A percentile compares a stretch with the other conserved stretches of the same genome.
Conservation (phyloP, 1,284 basidiomycete genomes). For the Anthracocystis setariae region DNA sequence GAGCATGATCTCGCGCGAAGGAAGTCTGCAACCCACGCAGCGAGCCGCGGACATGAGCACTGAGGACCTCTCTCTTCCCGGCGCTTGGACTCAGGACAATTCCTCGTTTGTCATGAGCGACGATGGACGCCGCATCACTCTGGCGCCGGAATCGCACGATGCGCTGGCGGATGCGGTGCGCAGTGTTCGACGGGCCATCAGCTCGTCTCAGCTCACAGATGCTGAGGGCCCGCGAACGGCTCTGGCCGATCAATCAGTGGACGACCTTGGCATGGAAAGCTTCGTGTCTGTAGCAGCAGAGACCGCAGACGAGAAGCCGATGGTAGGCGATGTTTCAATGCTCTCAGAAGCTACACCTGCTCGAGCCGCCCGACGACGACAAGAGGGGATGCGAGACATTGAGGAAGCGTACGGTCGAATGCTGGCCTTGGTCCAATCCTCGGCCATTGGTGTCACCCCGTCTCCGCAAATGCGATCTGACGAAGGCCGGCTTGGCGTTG, state of each 20-base stretch:
- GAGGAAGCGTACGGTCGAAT: slow-evolving; percentile 52
- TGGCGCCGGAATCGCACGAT: slow-evolving; percentile 45
- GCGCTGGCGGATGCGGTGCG: slow-evolving; percentile 50
- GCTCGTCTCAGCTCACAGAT: slow-evolving; percentile 43
- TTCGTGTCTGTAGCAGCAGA: slow-evolving; percentile 27
- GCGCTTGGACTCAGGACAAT: slow-evolving; percentile 35
- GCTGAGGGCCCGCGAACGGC: slow-evolving; percentile 13
- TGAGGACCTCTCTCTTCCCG: slow-evolving; percentile 39
- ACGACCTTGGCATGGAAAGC: slow-evolving; percentile 29
- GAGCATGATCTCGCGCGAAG: slow-evolving; percentile 39
- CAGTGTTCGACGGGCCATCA: slow-evolving; percentile 46
- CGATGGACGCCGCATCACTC: slow-evolving; percentile 40
- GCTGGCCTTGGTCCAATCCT: slow-evolving; percentile 48
- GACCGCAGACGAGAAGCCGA: slow-evolving; percentile 10
- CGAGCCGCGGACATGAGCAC: slow-evolving; percentile 12
- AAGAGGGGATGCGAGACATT: slow-evolving; percentile 52
- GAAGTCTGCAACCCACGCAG: slow-evolving; percentile 6
- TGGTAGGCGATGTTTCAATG: slow-evolving; percentile 23
- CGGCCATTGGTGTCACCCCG: slow-evolving; percentile 48
- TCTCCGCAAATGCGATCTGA: slow-evolving; percentile 40
- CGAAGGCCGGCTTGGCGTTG: slow-evolving; percentile 30
- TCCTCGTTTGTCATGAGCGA: slow-evolving; percentile 30
- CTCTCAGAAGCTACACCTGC: slow-evolving; percentile 46
- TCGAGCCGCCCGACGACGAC: slow-evolving; percentile 36
- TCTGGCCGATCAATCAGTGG: slow-evolving; percentile 19